These are phyloP conservation scores for Tuber brumale DNA, from an alignment of 495 filamentous ascomycete species.

Conservation along the genomic window DNA sequence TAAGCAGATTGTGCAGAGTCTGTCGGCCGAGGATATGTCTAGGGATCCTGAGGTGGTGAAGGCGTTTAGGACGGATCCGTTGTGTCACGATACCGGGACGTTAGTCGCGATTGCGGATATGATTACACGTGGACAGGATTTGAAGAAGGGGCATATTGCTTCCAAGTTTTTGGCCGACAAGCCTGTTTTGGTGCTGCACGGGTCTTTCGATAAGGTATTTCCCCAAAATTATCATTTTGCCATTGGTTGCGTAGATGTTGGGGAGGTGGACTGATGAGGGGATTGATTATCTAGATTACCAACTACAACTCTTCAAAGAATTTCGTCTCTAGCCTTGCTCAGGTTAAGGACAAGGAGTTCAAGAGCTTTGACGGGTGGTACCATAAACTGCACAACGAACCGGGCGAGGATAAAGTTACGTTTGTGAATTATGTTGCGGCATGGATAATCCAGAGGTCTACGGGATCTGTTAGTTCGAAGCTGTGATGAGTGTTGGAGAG, in stretches of 20 bases:
- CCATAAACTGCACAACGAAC: slow-evolving; percentile 71
- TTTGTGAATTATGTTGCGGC: slow-evolving; percentile 65
- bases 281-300: slow-evolving; percentile 46
- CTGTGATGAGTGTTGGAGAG: slow-evolving; percentile 11
- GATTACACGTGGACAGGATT: slow-evolving; percentile 59
- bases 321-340: slow-evolving; percentile 46
- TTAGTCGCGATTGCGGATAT: slow-evolving; percentile 66
- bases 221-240: not conserved
- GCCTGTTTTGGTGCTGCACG: slow-evolving; percentile 59
- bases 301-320: slow-evolving; percentile 55
- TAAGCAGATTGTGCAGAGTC: slow-evolving; percentile 58
- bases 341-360: slow-evolving; percentile 60
- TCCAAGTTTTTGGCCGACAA: slow-evolving; percentile 35
- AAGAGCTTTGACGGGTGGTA: slow-evolving; percentile 69
- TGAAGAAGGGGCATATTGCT: slow-evolving; percentile 41
- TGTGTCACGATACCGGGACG: slow-evolving; percentile 74
- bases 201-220: slow-evolving; percentile 53
- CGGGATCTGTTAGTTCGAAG: slow-evolving; percentile 15
- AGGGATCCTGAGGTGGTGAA: slow-evolving; percentile 57
- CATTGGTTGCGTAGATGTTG: not conserved
- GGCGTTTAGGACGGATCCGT: slow-evolving; percentile 54
- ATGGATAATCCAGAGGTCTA: slow-evolving; percentile 60
- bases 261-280: not conserved
- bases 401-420: slow-evolving; percentile 52
- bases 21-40: slow-evolving; percentile 55